Percentiles rank a stretch among this genome's conserved stretches.
Conservation (phyloP, 768 basidiomycete genomes). For the Suillus alpinus region DNA sequence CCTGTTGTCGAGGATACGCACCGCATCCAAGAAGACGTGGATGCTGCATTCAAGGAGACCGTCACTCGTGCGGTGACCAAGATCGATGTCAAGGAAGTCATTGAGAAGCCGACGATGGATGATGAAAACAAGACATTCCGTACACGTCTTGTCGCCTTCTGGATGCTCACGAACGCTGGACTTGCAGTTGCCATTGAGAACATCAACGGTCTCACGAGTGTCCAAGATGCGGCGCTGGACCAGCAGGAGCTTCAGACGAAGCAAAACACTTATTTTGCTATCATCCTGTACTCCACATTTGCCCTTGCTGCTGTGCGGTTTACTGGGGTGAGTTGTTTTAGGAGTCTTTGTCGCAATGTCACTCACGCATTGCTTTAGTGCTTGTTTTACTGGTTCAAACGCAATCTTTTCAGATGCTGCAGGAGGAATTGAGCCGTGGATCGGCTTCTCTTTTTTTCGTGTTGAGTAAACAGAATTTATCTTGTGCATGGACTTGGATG, state of each 20-base stretch:
- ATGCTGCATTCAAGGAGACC: conserved; percentile 88
- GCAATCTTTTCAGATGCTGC: conserved; percentile 81
- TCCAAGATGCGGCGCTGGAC: conserved; percentile 38
- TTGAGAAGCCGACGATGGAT: conserved; percentile 82
- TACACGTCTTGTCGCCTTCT: conserved; percentile 77
- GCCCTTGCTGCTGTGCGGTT: conserved; percentile 70
- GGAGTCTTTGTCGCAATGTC: neutral
- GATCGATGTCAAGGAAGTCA: conserved; percentile 57
- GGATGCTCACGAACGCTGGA: conserved; percentile 74
- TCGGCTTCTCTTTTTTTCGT: conserved; percentile 5
- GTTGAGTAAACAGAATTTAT: conserved; percentile 11
- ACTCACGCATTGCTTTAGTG: conserved; percentile 46
- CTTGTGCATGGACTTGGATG: conserved; percentile 19
- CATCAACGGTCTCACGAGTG: conserved; percentile 58
- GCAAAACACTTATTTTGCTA: conserved; percentile 66
- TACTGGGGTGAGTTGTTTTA: conserved; percentile 55
- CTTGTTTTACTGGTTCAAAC: conserved; percentile 77
- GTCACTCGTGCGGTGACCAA: conserved; percentile 85
- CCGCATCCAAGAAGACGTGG: conserved; percentile 83
- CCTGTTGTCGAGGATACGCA: conserved; percentile 85
- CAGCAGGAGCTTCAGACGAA: conserved; percentile 39
- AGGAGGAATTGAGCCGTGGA: conserved; percentile 54
- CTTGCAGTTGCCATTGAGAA: conserved; percentile 76
- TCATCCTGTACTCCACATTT: conserved; percentile 83
- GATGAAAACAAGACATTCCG: conserved; percentile 93